Conservation (phyloP, 2,329 filamentous ascomycete genomes). For the Neonectria faginata region DNA sequence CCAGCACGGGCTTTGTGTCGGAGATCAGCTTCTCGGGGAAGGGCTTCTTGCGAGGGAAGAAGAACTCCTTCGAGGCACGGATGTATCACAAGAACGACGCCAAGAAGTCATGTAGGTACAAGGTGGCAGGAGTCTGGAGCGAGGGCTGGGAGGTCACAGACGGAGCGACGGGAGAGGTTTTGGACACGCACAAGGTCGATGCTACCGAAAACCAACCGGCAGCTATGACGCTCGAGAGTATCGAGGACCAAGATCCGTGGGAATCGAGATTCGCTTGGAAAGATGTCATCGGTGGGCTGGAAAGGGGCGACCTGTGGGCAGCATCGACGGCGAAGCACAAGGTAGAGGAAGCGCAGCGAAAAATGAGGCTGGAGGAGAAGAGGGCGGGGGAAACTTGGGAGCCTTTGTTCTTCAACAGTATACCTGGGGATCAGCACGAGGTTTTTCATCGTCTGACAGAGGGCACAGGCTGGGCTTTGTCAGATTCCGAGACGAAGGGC, state of each 20-base stretch:
- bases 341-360: slow-evolving; percentile 85
- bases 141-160: slow-evolving; percentile 44
- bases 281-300: slow-evolving; percentile 79
- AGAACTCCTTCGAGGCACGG: slow-evolving; percentile 60
- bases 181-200: slow-evolving; percentile 54
- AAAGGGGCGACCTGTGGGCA: slow-evolving; percentile 78
- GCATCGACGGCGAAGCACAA: slow-evolving; percentile 79
- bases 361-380: slow-evolving; percentile 76
- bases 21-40: slow-evolving; percentile 61
- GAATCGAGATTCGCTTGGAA: slow-evolving; percentile 86
- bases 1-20: slow-evolving; percentile 58
- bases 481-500: slow-evolving; percentile 33
- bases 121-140: slow-evolving; percentile 37
- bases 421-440: slow-evolving; percentile 12
- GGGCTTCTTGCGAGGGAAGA: slow-evolving; percentile 51
- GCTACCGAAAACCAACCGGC: slow-evolving; percentile 52
- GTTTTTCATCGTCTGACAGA: slow-evolving; percentile 28
- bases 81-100: slow-evolving; percentile 54
- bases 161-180: slow-evolving; percentile 45
- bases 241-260: slow-evolving; percentile 80
- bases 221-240: slow-evolving; percentile 26
- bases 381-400: slow-evolving; percentile 50
- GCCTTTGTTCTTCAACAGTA: slow-evolving; percentile 30
- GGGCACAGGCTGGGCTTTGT: slow-evolving; percentile 27
- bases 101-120: slow-evolving; percentile 29